Evolutionary conservation across 768 basidiomycete species (phyloP).

Genomic region (Xerocomellus amylosporus): DNA sequence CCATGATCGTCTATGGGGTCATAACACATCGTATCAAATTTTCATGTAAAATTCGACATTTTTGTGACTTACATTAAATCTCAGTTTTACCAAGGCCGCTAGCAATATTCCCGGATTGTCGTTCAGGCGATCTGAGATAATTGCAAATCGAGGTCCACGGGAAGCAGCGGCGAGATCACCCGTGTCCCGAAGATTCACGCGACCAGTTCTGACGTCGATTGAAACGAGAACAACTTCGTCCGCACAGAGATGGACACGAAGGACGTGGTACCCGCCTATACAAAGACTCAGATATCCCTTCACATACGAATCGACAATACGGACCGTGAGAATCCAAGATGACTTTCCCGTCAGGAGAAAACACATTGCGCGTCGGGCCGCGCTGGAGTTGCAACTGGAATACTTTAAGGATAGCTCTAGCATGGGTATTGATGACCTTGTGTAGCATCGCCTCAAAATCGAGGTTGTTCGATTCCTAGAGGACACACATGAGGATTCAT

Average conservation of each 20-base stretch:
- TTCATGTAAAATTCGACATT: neutral
- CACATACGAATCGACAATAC: slow-evolving; percentile 5
- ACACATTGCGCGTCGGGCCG: slow-evolving; percentile 51
- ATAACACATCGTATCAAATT: neutral
- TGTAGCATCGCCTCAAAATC: slow-evolving; percentile 72
- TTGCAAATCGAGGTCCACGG: slow-evolving; percentile 62
- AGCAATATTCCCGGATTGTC: slow-evolving; percentile 61
- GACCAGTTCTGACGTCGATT: slow-evolving; percentile 78
- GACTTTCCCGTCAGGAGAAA: slow-evolving; percentile 61
- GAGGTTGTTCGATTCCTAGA: slow-evolving; percentile 61
- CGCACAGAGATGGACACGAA: slow-evolving; percentile 70
- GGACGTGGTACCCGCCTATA: slow-evolving; percentile 52
- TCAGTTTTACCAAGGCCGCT: slow-evolving; percentile 54
- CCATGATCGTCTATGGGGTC: slow-evolving; percentile 70
- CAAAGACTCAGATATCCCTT: slow-evolving; percentile 2
- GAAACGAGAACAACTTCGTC: slow-evolving; percentile 75
- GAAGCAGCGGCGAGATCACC: slow-evolving; percentile 77
- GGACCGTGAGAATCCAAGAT: slow-evolving; percentile 54
- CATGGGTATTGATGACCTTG: slow-evolving; percentile 63
- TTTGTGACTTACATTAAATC: slow-evolving; percentile 53
- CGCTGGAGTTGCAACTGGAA: slow-evolving; percentile 56
- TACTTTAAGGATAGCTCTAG: slow-evolving; percentile 54
- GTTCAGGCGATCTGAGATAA: slow-evolving; percentile 61
- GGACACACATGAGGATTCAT: neutral
- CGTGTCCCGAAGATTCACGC: slow-evolving; percentile 73